Base-by-base conservation (phyloP, 768 basidiomycete genomes). In the Termitomyces eurrhizus region DNA sequence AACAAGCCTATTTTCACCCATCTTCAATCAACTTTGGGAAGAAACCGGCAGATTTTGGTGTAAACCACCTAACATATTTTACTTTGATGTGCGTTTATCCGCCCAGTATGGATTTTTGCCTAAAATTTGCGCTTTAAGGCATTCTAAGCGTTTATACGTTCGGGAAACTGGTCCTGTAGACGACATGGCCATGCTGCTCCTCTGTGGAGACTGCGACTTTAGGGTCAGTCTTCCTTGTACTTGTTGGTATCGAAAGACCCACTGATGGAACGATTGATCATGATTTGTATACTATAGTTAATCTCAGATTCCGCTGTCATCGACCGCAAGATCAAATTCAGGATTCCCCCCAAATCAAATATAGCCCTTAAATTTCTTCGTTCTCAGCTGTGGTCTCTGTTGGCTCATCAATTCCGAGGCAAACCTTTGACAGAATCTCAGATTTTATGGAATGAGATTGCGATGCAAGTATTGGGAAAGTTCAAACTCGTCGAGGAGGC, bases 101-200 rank as follows among this genome's bases (percentile, higher is more conserved):
- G 3, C 26, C n/a, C 0, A 9, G n/a, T 51, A 14, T 53, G 36
- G 36, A 2, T 14, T 36, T 55, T 29, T 64, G 49, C 66, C 61
- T 62, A n/a, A 62, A 62, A 62, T 53, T 1, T 58, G 21, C 36
- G 41, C 11, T 42, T 44, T 32, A 56, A 94, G 94, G 93, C 93
- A 94, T 69, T 95, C 95, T 7, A 97, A 93, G 75, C 93, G 86
- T 70, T 74, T 95, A 32, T 96, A 93, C 73, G 91, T 83, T 18
- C 97, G 94, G 94, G 96, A 98, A 73, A 93, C 90, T 0, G 87
- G 92, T 7, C 92, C 94, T 6, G 84, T 92, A 8, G 92, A 97
- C 63, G 92, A 96, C 65, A 72, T 91, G 32, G 84, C 92, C 4
- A 71, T 98, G 55, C 68, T 93, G 32, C 77, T 98, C 18, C 75